phyloP scores from a whole-genome alignment of 164 flowering plant genomes.

The Brasenia schreberi region DNA sequence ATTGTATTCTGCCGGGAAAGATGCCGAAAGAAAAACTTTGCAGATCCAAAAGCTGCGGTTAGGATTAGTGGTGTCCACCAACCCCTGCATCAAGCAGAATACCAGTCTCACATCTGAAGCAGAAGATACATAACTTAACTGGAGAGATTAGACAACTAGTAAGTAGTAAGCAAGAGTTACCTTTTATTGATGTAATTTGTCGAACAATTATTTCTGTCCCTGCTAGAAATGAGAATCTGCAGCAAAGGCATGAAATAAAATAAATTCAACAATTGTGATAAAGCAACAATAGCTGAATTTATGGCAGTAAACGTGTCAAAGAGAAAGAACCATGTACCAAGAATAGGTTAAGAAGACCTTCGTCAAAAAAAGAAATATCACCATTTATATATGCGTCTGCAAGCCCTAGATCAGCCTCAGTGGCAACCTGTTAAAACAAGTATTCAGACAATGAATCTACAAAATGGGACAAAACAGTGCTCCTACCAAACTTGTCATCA shows the following conservation, averaged over 20 bases:
- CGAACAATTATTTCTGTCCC: conserved; percentile 41
- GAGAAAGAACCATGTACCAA: conserved; percentile 27
- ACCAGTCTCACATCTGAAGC: not conserved
- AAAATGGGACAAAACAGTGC: not conserved
- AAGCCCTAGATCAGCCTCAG: conserved; percentile 86
- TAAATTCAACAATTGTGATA: not conserved
- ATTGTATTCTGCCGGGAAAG: conserved; percentile 69
- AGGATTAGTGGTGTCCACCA: conserved; percentile 91
- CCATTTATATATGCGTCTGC: conserved; percentile 93
- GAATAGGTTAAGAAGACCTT: conserved; percentile 66
- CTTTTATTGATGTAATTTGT: conserved; percentile 30
- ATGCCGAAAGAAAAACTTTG: conserved; percentile 62
- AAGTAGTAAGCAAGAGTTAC: conserved; percentile 28
- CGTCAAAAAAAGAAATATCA: conserved; percentile 73
- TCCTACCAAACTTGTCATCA: not conserved
- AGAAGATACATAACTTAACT: not conserved
- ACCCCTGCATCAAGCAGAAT: conserved; percentile 39
- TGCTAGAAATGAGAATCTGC: conserved; percentile 71
- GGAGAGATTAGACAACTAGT: no score
- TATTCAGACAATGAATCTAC: not conserved
- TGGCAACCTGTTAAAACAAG: conserved; percentile 43
- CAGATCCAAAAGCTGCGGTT: conserved; percentile 76
- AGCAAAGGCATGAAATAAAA: not conserved
- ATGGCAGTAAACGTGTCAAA: not conserved
- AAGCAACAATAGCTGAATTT: not conserved